Evolutionary conservation across 306 rosid species (phyloP).

Genomic region (Casuarina equisetifolia): DNA sequence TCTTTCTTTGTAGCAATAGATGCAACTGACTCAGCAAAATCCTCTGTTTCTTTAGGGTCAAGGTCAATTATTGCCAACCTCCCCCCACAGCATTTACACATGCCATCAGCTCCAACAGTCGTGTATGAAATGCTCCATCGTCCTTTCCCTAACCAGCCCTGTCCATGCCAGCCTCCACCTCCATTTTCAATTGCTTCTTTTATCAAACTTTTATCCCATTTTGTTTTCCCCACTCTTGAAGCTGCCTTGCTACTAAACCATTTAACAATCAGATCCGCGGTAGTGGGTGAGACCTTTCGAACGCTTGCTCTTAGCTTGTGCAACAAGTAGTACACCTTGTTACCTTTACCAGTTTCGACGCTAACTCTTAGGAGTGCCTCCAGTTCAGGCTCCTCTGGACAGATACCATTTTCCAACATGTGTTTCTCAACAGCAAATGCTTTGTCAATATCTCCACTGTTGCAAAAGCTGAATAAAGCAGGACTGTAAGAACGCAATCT

Average conservation of each 20-base stretch:
- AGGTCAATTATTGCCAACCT: constrained; percentile 80
- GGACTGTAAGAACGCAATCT: constrained; percentile 84
- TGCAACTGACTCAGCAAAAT: constrained; percentile 83
- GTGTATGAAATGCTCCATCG: constrained; percentile 63
- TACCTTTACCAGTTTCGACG: constrained; percentile 48
- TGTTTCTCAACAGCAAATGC: constrained; percentile 84
- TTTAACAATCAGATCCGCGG: constrained; percentile 57
- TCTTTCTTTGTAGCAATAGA: constrained; percentile 69
- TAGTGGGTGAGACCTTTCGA: constrained; percentile 59
- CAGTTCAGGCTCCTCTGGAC: constrained; percentile 90
- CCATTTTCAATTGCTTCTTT: constrained; percentile 62
- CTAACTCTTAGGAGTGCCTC: constrained; percentile 72
- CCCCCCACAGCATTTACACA: constrained; percentile 73
- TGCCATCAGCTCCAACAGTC: constrained; percentile 68
- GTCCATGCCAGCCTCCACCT: constrained; percentile 99
- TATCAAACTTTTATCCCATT: constrained; percentile 57
- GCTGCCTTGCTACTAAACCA: constrained; percentile 80
- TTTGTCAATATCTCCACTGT: constrained; percentile 62
- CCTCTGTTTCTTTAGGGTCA: constrained; percentile 85
- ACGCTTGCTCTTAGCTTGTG: constrained; percentile 69
- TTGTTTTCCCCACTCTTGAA: constrained; percentile 70
- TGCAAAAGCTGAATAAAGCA: constrained; percentile 68
- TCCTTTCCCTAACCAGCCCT: constrained; percentile 93
- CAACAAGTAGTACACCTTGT: constrained; percentile 79
- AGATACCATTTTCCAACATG: constrained; percentile 81